phyloP scores from a whole-genome alignment of 1,139 yeast species.

The Geotrichum bryndzae region DNA sequence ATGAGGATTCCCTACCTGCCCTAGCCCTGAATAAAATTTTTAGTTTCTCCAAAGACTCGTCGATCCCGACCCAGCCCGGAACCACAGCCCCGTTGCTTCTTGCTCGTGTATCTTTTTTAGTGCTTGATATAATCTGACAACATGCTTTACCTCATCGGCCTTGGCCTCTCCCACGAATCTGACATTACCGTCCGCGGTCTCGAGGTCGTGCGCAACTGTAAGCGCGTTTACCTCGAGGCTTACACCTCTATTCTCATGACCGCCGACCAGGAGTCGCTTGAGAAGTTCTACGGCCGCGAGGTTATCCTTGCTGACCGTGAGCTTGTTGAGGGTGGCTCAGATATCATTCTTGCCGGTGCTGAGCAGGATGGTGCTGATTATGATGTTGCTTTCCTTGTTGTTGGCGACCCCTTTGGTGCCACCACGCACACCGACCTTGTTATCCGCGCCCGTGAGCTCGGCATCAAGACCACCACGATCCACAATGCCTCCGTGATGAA shows the following conservation, averaged over 20 bases:
- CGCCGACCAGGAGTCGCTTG: conserved; percentile 57
- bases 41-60: background rate
- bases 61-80: background rate
- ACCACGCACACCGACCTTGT: conserved; percentile 95
- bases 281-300: conserved; percentile 76
- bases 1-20: background rate
- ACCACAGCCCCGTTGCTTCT: background rate
- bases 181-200: conserved; percentile 95
- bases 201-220: conserved; percentile 73
- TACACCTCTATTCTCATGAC: conserved; percentile 95
- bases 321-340: conserved; percentile 84
- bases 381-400: conserved; percentile 89
- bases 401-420: conserved; percentile 97
- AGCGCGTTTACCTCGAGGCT: conserved; percentile 87
- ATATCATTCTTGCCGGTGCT: conserved; percentile 70
- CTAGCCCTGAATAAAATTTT: conserved; percentile 3
- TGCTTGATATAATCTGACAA: conserved; percentile 1
- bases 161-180: conserved; percentile 81
- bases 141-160: conserved; percentile 87
- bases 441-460: conserved; percentile 79
- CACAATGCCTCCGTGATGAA: conserved; percentile 98
- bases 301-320: conserved; percentile 91
- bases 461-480: conserved; percentile 70
- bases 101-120: background rate
- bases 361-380: conserved; percentile 52